phyloP scores from a whole-genome alignment of 257 asterid species.

The Plantago major region DNA sequence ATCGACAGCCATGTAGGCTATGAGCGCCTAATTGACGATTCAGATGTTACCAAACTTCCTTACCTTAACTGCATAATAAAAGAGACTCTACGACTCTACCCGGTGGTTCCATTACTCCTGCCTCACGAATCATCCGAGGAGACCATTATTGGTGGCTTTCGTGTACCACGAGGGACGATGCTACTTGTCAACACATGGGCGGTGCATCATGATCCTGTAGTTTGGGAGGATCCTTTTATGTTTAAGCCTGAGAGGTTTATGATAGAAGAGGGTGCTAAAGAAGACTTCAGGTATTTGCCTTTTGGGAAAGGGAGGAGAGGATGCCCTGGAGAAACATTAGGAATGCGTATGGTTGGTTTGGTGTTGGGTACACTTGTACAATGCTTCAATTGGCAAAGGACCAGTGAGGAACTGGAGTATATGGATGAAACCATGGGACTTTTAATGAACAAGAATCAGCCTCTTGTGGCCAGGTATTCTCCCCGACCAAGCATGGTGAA shows the following conservation, averaged over 20 bases:
- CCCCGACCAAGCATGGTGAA: conserved; percentile 5
- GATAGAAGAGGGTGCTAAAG: neutral
- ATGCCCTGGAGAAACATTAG: conserved; percentile 10
- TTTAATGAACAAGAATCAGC: neutral
- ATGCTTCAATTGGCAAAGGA: conserved; percentile 2
- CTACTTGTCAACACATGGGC: conserved; percentile 6
- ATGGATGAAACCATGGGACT: conserved; percentile 1
- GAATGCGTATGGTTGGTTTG: neutral
- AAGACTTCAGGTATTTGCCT: conserved; percentile 4
- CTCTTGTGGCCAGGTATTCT: neutral
- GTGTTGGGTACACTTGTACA: conserved; percentile 3
- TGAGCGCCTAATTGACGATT: conserved; percentile 26
- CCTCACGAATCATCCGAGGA: conserved; percentile 30
- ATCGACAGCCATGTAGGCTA: conserved; percentile 23
- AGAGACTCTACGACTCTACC: conserved; percentile 46
- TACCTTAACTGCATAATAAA: conserved; percentile 32
- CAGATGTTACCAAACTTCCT: conserved; percentile 30
- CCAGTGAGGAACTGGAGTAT: neutral
- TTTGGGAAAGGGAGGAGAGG: conserved; percentile 11
- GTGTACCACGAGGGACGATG: conserved; percentile 2
- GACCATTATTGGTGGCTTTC: neutral
- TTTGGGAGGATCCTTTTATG: conserved; percentile 6
- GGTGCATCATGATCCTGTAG: conserved; percentile 6
- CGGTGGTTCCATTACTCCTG: conserved; percentile 40
- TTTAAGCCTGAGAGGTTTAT: conserved; percentile 10